Evolutionary conservation across 148 eudicot species (phyloP).

Genomic region (Fagopyrum homotropicum): DNA sequence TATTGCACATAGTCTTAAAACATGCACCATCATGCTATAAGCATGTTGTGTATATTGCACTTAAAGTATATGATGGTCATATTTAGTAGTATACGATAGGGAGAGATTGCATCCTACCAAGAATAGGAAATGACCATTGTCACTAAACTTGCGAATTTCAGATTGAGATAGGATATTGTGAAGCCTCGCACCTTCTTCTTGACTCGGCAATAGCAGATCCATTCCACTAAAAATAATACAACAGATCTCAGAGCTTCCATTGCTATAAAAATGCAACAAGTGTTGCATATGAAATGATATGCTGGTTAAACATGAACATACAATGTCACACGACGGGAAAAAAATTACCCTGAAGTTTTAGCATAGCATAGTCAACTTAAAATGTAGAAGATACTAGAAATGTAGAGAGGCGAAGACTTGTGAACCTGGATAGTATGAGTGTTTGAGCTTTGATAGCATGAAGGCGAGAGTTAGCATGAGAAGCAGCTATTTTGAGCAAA

Average conservation of each 20-base stretch:
- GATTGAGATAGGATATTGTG: constrained; percentile 43
- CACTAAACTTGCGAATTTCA: constrained; percentile 53
- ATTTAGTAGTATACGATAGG: background rate
- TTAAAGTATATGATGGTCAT: too few species aligned
- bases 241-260: background rate
- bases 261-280: background rate
- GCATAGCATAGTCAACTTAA: background rate
- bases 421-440: constrained; percentile 54
- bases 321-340: background rate
- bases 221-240: constrained; percentile 31
- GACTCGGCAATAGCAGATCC: constrained; percentile 56
- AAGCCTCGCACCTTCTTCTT: constrained; percentile 79
- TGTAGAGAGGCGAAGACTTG: background rate
- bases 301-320: background rate
- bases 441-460: constrained; percentile 67
- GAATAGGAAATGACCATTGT: constrained; percentile 64
- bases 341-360: background rate
- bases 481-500: constrained; percentile 51
- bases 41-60: too few species aligned
- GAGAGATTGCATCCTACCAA: constrained; percentile 43
- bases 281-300: constrained; percentile 1
- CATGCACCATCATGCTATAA: too few species aligned
- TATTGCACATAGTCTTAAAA: too few species aligned
- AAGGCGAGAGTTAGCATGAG: constrained; percentile 60
- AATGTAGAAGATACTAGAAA: background rate